Conservation (phyloP, 306 rosid species). For the Pterocarpus macrocarpus region DNA sequence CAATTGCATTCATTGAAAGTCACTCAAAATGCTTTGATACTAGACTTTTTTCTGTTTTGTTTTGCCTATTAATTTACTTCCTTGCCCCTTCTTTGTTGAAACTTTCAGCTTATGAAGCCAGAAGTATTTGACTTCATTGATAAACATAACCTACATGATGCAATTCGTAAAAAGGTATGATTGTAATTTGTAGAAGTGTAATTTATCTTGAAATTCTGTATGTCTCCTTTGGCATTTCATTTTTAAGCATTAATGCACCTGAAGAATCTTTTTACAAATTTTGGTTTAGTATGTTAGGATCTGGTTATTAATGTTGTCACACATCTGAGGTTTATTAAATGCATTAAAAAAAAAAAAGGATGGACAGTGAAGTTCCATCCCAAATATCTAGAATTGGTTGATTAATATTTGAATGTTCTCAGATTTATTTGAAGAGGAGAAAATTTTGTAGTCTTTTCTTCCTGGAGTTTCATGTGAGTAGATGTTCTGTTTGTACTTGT, state of each 20-base stretch:
- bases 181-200: slow-evolving; percentile 4
- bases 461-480: slow-evolving; percentile 5
- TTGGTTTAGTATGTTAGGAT: slow-evolving; percentile 3
- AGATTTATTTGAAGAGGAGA: slow-evolving; percentile 13
- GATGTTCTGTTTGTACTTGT: slow-evolving; percentile 19
- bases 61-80: neutral
- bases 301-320: slow-evolving; percentile 10
- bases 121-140: slow-evolving; percentile 88
- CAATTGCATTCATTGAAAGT: slow-evolving; percentile 16
- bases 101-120: slow-evolving; percentile 76
- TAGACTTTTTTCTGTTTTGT: neutral
- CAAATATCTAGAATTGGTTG: slow-evolving; percentile 27
- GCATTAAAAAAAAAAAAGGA: neutral
- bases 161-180: slow-evolving; percentile 80
- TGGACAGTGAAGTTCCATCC: slow-evolving; percentile 15
- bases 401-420: slow-evolving; percentile 9
- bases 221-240: neutral
- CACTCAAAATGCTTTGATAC: slow-evolving; percentile 10
- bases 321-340: slow-evolving; percentile 19
- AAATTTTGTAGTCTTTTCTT: neutral
- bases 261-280: slow-evolving; percentile 22
- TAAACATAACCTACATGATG: slow-evolving; percentile 71
- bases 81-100: slow-evolving; percentile 3
- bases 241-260: neutral
- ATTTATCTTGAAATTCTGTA: slow-evolving; percentile 20